Base-by-base conservation (phyloP, 768 basidiomycete species). In the Mycena maculata region DNA sequence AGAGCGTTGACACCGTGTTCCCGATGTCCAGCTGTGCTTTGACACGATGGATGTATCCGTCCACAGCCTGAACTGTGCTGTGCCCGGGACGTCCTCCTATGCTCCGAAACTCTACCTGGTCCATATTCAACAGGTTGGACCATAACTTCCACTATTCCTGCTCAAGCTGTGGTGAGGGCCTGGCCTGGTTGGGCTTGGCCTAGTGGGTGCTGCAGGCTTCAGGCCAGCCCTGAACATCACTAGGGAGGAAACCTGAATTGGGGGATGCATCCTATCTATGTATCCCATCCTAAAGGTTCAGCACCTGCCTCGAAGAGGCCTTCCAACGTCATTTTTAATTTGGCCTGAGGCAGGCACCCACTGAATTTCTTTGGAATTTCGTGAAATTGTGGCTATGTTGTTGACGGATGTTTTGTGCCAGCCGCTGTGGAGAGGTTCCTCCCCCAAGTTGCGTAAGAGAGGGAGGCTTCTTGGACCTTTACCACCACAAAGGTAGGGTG, bases 401-500 rank as follows among this genome's bases (percentile, higher is more conserved):
- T 36, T 36, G 33, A 36, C 33, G 33, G 33, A 36, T 36, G 33
- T 36, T 36, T 36, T 36, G 33, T 36, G 33, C 33, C 33, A 36
- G 33, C 33, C 33, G 33, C 33, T 36, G 33, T 36, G 33, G 33
- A 36, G 33, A 36, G 33, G 33, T 36, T 36, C 33, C 33, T 36
- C 33, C 33, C 33, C 33, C 33, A 36, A 36, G 33, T 36, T 36
- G 33, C 33, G 33, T 36, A 36, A 36, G 33, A 36, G 33, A 36
- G 33, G 33, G 33, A 36, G 33, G 33, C 33, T 36, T 55, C 53
- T 55, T 55, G 53, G 53, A 55, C 53, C 53, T 55, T 52, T 52
- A 52, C 50, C 50, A 52, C 50, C 16, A 52, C 30, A 52, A 52
- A 52, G 50, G 50, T 52, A 15, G 28, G 48, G 50, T 52, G 50